These are phyloP conservation scores for Gnomoniopsis smithogilvyi DNA, from an alignment of 2,329 filamentous ascomycete species.

Conservation along the genomic window DNA sequence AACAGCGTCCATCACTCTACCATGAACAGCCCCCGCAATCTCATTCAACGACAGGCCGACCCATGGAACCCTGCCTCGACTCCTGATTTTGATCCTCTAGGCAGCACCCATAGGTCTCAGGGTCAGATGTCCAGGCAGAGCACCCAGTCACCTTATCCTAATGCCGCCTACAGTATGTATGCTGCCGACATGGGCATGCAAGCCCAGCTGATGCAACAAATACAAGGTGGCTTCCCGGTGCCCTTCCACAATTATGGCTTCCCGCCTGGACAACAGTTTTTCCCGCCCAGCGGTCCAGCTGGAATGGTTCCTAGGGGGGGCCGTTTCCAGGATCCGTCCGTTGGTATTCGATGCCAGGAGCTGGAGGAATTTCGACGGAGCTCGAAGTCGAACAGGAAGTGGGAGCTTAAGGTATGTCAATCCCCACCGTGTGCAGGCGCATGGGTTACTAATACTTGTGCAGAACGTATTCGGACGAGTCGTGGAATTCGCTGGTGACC, in stretches of 20 bases:
- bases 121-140: slow-evolving; percentile 9
- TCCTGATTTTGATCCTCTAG: slow-evolving; percentile 3
- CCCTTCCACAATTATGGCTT: slow-evolving; percentile 7
- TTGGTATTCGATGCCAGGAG: slow-evolving; percentile 65
- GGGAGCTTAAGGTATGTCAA: slow-evolving; percentile 68
- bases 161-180: slow-evolving; percentile 3
- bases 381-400: slow-evolving; percentile 68
- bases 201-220: slow-evolving; percentile 10
- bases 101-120: slow-evolving; percentile 8
- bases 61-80: slow-evolving; percentile 1
- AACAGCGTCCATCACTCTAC: slow-evolving; percentile 14
- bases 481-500: slow-evolving; percentile 93
- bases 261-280: slow-evolving; percentile 7
- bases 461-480: slow-evolving; percentile 82
- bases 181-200: neutral
- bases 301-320: neutral
- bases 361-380: slow-evolving; percentile 78
- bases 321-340: slow-evolving; percentile 45
- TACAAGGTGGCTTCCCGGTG: neutral
- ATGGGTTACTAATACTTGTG: slow-evolving; percentile 15
- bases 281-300: slow-evolving; percentile 13
- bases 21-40: slow-evolving; percentile 10
- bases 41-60: slow-evolving; percentile 7
- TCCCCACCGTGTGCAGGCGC: neutral
- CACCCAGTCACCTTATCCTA: slow-evolving; percentile 11